Evolutionary conservation across 2,329 filamentous ascomycete species (phyloP).

Genomic region (Esteya vermicola): DNA sequence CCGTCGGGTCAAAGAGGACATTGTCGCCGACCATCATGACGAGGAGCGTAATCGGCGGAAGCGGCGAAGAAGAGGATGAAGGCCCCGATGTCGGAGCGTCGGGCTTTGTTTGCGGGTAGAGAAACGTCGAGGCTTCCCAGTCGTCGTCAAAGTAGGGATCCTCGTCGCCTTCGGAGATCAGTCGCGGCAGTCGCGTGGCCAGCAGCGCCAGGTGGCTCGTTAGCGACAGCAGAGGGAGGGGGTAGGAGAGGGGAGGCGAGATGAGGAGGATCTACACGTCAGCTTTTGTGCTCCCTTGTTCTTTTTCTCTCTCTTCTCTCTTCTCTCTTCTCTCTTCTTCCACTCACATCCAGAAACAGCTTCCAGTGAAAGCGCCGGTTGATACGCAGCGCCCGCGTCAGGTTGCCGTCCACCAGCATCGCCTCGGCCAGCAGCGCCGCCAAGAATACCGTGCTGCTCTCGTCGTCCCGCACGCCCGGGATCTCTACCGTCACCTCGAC

Average conservation of each 20-base stretch:
- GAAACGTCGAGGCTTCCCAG: conserved; percentile 68
- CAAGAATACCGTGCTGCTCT: conserved; percentile 75
- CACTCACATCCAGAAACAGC: conserved; percentile 77
- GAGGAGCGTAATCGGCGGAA: conserved; percentile 75
- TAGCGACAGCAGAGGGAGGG: conserved; percentile 79
- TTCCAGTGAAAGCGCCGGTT: conserved; percentile 93
- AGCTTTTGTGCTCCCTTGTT: too few relatives aligned
- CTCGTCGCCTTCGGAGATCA: conserved; percentile 84
- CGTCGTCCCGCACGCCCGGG: conserved; percentile 80
- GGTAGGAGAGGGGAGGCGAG: conserved; percentile 85
- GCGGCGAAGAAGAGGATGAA: neutral
- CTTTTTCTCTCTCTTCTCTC: too few relatives aligned
- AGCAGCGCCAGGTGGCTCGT: conserved; percentile 90
- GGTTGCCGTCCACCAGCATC: conserved; percentile 56
- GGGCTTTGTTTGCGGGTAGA: conserved; percentile 48
- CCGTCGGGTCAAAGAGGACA: conserved; percentile 84
- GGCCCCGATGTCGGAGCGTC: neutral
- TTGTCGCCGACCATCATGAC: conserved; percentile 78
- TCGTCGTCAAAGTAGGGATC: conserved; percentile 97
- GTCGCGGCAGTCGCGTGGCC: conserved; percentile 65
- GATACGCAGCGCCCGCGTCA: conserved; percentile 65
- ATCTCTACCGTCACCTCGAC: conserved; percentile 86
- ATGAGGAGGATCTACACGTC: conserved; percentile 65
- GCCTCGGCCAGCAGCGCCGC: conserved; percentile 81
- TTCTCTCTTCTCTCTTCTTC: too few relatives aligned